Base-by-base conservation (phyloP, 352 stramenopile species). In the Phytophthora tubulina region DNA sequence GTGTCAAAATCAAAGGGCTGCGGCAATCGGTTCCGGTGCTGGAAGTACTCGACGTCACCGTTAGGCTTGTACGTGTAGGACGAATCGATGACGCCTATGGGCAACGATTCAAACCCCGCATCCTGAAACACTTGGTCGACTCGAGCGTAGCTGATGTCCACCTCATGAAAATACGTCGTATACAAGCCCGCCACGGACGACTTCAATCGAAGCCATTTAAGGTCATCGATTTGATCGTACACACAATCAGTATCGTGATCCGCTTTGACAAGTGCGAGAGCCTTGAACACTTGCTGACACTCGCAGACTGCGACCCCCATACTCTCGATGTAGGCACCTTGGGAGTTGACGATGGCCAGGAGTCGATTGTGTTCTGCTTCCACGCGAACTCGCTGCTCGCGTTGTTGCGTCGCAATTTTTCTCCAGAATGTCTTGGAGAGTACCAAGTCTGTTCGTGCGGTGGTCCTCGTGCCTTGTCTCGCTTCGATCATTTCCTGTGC, bases 1-100 rank as follows among this genome's bases (percentile, higher is more conserved):
- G 65, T 35, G 15, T 56, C 35, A 21, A 76, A 66, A 36, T 11
- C 48, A 46, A 72, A 76, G 8, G 58, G 63, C 14, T 56, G 50
- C 33, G 63, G 4, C 8, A 56, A n/a, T 41, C 57, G 62, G 21
- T 61, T 48, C n/a, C 63, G 38, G 36, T 59, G 33, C 49, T 74
- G 52, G n/a, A 55, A 52, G 42, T 67, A 71, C 35, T 55, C 50
- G 9, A 63, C 33, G 17, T 67, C 63, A 3, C 56, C 62, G 17
- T 55, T 48, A 2, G 48, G 11, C 2, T 56, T 52, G 36, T 53
- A 49, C 35, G 30, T 51, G 15, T 51, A 50, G 13, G 53, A 49
- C 17, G 55, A 63, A 9, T 54, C n/a, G 10, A 33, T 14, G 11
- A 55, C 39, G 30, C 55, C 49, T 4, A 54, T 14, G 2, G 27